Percentiles rank a stretch among this genome's conserved stretches.
phyloP scores from a whole-genome alignment of 129 eudicot species.

The Pittosporum tobira region DNA sequence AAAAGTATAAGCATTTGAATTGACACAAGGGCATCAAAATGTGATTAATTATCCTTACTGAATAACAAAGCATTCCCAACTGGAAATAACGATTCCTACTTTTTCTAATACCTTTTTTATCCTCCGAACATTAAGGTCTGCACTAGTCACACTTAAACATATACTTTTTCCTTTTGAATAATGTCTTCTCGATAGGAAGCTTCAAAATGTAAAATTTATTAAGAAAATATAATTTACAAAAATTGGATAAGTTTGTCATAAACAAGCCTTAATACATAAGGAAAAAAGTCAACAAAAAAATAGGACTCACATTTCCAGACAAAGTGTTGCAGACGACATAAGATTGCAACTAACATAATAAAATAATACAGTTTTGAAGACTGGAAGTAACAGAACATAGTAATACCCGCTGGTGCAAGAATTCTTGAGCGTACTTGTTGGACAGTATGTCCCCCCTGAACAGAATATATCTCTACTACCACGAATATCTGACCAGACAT shows the following conservation, averaged over 20 bases:
- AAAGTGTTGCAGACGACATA: conserved; percentile 8
- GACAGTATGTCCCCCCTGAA: conserved; percentile 82
- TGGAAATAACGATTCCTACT: too few relatives aligned
- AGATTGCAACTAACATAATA: conserved; percentile 1
- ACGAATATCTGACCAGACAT: conserved; percentile 74
- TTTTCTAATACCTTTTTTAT: too few relatives aligned
- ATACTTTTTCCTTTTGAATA: too few relatives aligned
- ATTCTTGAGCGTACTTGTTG: conserved; percentile 40
- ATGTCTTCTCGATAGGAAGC: neutral
- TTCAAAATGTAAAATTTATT: neutral
- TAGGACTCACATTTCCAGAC: neutral
- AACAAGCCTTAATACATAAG: neutral
- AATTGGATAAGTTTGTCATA: neutral
- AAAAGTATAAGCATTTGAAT: neutral
- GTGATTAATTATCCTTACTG: neutral
- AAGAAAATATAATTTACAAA: too few relatives aligned
- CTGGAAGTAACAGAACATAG: conserved; percentile 9
- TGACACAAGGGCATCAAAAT: neutral
- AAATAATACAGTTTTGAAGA: too few relatives aligned
- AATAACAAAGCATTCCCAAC: too few relatives aligned
- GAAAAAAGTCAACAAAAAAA: neutral
- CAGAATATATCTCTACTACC: conserved; percentile 63
- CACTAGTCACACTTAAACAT: too few relatives aligned
- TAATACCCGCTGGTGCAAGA: conserved; percentile 72
- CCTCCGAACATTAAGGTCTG: neutral